These are phyloP conservation scores for Lasiosphaeris hirsuta DNA, from an alignment of 495 filamentous ascomycete genomes.

Conservation along the genomic window DNA sequence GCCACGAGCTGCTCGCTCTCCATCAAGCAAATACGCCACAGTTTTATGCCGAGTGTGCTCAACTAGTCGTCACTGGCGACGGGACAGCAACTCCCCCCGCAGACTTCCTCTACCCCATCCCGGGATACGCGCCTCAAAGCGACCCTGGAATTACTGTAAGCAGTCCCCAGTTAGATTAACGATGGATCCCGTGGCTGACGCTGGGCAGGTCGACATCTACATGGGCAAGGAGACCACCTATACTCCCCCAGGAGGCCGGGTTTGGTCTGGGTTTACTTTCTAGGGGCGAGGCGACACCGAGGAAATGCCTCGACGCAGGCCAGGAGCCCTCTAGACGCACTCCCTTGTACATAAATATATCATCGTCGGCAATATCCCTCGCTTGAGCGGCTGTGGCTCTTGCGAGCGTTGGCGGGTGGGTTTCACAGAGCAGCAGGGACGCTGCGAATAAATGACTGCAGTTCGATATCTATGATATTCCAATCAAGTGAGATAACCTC, in stretches of 20 bases:
- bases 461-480: no score
- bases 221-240: constrained; percentile 44
- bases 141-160: constrained; percentile 49
- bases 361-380: no score
- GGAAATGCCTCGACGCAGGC: not conserved
- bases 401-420: no score
- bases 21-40: constrained; percentile 40
- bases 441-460: no score
- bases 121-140: constrained; percentile 45
- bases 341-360: not conserved
- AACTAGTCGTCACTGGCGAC: constrained; percentile 37
- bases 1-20: constrained; percentile 39
- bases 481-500: no score
- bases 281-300: not conserved
- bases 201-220: constrained; percentile 45
- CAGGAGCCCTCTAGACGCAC: not conserved
- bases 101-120: constrained; percentile 41
- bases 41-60: constrained; percentile 45
- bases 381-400: no score
- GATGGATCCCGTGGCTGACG: constrained; percentile 1
- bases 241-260: constrained; percentile 46
- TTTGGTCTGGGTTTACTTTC: constrained; percentile 44
- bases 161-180: not conserved
- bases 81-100: constrained; percentile 30
- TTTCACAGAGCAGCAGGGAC: no score